phyloP scores from a whole-genome alignment of 257 asterid genomes.

The Linaria vulgaris region DNA sequence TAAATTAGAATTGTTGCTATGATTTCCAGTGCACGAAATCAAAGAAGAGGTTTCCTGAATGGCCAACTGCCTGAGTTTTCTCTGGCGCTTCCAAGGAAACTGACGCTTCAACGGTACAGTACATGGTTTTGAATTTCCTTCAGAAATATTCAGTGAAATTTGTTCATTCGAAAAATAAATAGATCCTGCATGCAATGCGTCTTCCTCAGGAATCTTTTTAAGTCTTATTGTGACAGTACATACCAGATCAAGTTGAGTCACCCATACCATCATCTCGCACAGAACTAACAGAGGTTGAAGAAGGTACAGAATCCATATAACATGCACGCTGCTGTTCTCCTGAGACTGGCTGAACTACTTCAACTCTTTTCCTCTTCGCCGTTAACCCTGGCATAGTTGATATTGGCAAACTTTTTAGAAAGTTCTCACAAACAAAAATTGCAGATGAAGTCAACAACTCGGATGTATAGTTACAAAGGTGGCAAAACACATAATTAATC shows the following conservation, averaged over 20 bases:
- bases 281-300: slow-evolving; percentile 28
- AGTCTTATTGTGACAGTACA: slow-evolving; percentile 15
- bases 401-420: not conserved
- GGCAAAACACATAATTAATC: slow-evolving; percentile 8
- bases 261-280: slow-evolving; percentile 34
- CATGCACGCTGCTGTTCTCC: slow-evolving; percentile 31
- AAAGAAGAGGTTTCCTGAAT: slow-evolving; percentile 33
- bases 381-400: slow-evolving; percentile 38
- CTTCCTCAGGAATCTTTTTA: slow-evolving; percentile 26
- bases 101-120: slow-evolving; percentile 42
- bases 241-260: slow-evolving; percentile 24
- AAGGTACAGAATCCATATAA: slow-evolving; percentile 36
- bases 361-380: slow-evolving; percentile 55
- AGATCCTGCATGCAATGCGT: slow-evolving; percentile 37
- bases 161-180: slow-evolving; percentile 32
- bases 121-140: slow-evolving; percentile 33
- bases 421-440: slow-evolving; percentile 6
- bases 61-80: slow-evolving; percentile 47
- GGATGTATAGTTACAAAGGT: not conserved
- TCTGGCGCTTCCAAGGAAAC: slow-evolving; percentile 62
- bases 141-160: slow-evolving; percentile 26
- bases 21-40: slow-evolving; percentile 34
- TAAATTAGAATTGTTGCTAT: slow-evolving; percentile 17
- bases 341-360: slow-evolving; percentile 33
- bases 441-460: too few relatives aligned